Evolutionary conservation across 2,329 filamentous ascomycete genomes (phyloP).

Genomic region (Epichloe gansuensis): DNA sequence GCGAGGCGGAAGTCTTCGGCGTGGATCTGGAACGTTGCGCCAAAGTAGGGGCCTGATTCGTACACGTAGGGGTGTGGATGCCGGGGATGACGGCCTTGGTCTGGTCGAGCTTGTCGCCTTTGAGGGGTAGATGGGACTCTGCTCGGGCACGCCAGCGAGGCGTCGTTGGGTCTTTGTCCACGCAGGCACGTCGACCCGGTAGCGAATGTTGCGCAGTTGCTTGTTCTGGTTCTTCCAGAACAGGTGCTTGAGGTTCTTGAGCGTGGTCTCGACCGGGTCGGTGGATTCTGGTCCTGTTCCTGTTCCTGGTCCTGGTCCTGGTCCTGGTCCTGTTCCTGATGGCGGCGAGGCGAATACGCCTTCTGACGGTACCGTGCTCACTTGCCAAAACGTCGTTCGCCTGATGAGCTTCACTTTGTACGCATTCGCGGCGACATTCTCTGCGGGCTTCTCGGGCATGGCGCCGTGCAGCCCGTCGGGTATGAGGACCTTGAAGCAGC

Average conservation of each 20-base stretch:
- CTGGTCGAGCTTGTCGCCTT: constrained; percentile 24
- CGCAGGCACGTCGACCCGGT: constrained; percentile 26
- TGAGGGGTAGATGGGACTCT: constrained; percentile 26
- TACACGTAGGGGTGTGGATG: constrained; percentile 30
- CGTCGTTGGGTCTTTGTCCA: constrained; percentile 24
- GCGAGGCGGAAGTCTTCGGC: constrained; percentile 28
- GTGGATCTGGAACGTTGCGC: constrained; percentile 28
- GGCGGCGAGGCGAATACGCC: constrained; percentile 18
- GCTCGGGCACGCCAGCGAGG: constrained; percentile 23
- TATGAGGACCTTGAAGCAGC: constrained; percentile 27
- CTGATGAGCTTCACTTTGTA: constrained; percentile 24
- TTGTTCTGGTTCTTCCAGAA: constrained; percentile 24
- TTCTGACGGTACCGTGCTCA: constrained; percentile 22
- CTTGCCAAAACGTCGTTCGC: constrained; percentile 24
- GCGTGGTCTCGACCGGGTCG: constrained; percentile 14
- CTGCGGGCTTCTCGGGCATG: constrained; percentile 19
- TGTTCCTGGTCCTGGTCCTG: not conserved
- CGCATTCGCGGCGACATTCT: constrained; percentile 22
- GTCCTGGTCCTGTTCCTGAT: too few species aligned
- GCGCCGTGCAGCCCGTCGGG: constrained; percentile 19
- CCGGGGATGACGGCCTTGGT: constrained; percentile 27
- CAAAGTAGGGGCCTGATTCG: constrained; percentile 26
- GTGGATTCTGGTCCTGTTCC: constrained; percentile 15
- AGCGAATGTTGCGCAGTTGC: constrained; percentile 25
- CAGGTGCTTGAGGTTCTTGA: constrained; percentile 23